Evolutionary conservation across 371 early-diverging fungal species (phyloP), one percentile per base, ranked within the genome.

Genomic region (Dichotomocladium elegans): DNA sequence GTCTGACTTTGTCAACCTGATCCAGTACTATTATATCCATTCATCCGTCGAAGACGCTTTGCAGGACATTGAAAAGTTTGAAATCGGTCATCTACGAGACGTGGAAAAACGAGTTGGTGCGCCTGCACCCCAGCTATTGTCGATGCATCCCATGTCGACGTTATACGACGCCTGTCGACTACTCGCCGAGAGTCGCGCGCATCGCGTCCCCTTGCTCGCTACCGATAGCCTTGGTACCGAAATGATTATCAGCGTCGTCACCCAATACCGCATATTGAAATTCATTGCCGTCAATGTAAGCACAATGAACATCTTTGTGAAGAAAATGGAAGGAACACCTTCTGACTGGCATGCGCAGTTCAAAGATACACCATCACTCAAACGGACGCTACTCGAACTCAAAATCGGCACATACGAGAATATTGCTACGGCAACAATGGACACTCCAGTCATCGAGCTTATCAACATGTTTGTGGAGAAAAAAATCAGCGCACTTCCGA

Each of bases 1-100:
- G 4, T 89, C 93, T 7, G 94, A 97, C 61, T 89, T 97, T 61
- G 88, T 96, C 49, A 89, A 92, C 57, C 71, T 97, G 59, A 92
- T 97, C 27, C 87, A 92, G 62, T 90, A 92, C 63, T 95, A 90
- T 66, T 92, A 92, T 71, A 76, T 80, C 48, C 82, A 90, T 57
- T 77, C 86, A 11, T 88, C 91, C 4, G 86, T 87, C 41, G 79
- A 83, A 22, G 88, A 83, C 24, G 93, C 92, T 2, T 75, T 89
- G 22, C 87, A 87, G 29, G 94, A 95, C 58, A 84, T 95, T 51
- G 93, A 92, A 41, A 83, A 83, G 45, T 81, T 92, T 42, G 86
- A 89, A 53, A 84, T 95, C 47, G 75, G 82, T 25, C 81, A 86
- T 51, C 68, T 92, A 56, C 74, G 87, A 51, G 73, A 79, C 55